A percentile compares a stretch with the other conserved stretches of the same genome.
Evolutionary conservation across 225 moss, liverwort and hornwort species (phyloP).

Genomic region (Sphagnum tenellum): DNA sequence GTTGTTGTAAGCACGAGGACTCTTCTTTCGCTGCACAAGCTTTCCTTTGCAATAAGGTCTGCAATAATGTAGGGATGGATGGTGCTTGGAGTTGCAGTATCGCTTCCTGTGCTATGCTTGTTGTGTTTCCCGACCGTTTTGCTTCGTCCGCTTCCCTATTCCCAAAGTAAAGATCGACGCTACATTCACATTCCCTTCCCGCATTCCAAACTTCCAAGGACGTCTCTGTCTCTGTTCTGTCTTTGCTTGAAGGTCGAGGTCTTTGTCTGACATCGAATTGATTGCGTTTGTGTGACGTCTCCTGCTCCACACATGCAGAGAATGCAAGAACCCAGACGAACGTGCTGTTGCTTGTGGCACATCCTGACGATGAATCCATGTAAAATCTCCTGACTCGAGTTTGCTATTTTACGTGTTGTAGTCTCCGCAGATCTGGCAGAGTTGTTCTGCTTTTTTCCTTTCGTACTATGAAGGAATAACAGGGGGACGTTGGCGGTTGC

Average conservation of each 20-base stretch:
- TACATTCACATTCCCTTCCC: too few species aligned
- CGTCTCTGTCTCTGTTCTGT: neutral
- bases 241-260: too few species aligned
- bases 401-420: neutral
- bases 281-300: neutral
- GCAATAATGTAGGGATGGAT: too few species aligned
- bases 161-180: neutral
- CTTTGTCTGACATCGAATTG: neutral
- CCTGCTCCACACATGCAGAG: conserved; percentile 5
- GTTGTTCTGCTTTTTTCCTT: too few species aligned
- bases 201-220: neutral
- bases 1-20: too few species aligned
- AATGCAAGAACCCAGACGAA: conserved; percentile 15
- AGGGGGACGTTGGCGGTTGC: too few species aligned
- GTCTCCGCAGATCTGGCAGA: neutral
- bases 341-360: conserved; percentile 54
- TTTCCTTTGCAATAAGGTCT: too few species aligned
- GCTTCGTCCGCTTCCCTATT: neutral
- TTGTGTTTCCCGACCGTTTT: neutral
- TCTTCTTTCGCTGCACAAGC: too few species aligned
- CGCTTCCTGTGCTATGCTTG: too few species aligned
- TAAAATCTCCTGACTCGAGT: neutral
- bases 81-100: too few species aligned
- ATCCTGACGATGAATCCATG: conserved; percentile 69
- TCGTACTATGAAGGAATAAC: too few species aligned